Percentiles rank a stretch among this genome's conserved stretches.
phyloP scores from a whole-genome alignment of 306 rosid genomes.

The Crataegus laevigata region DNA sequence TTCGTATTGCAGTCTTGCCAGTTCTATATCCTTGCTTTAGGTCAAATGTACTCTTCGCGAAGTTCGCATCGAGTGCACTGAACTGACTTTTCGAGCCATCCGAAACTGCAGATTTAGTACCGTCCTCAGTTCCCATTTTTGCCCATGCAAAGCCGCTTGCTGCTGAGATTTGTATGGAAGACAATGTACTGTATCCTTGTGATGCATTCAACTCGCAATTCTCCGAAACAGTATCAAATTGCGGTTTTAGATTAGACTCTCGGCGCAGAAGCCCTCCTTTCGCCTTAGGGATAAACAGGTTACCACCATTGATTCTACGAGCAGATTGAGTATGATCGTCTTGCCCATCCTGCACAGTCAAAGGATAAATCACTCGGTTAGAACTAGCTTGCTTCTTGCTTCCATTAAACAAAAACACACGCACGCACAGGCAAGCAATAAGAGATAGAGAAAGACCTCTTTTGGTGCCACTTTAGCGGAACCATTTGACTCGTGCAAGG shows the following conservation, averaged over 20 bases:
- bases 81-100: slow-evolving; percentile 80
- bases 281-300: slow-evolving; percentile 20
- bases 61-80: slow-evolving; percentile 72
- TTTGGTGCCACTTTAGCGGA: slow-evolving; percentile 23
- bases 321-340: slow-evolving; percentile 19
- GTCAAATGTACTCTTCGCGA: slow-evolving; percentile 55
- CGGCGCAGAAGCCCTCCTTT: slow-evolving; percentile 28
- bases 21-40: slow-evolving; percentile 15
- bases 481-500: slow-evolving; percentile 38
- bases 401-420: neutral
- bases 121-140: slow-evolving; percentile 47
- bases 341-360: slow-evolving; percentile 31
- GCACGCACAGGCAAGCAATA: neutral
- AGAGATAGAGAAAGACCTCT: slow-evolving; percentile 37
- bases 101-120: slow-evolving; percentile 57
- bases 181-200: slow-evolving; percentile 33
- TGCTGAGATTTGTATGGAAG: slow-evolving; percentile 38
- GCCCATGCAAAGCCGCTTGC: slow-evolving; percentile 71
- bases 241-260: slow-evolving; percentile 25
- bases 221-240: slow-evolving; percentile 49
- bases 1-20: slow-evolving; percentile 16
- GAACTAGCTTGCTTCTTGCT: neutral
- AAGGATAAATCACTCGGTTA: slow-evolving; percentile 2
- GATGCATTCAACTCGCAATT: slow-evolving; percentile 27
- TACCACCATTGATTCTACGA: slow-evolving; percentile 28